Base-by-base conservation (phyloP, 2,329 filamentous ascomycete genomes). In the Epichloe coenophiala region DNA sequence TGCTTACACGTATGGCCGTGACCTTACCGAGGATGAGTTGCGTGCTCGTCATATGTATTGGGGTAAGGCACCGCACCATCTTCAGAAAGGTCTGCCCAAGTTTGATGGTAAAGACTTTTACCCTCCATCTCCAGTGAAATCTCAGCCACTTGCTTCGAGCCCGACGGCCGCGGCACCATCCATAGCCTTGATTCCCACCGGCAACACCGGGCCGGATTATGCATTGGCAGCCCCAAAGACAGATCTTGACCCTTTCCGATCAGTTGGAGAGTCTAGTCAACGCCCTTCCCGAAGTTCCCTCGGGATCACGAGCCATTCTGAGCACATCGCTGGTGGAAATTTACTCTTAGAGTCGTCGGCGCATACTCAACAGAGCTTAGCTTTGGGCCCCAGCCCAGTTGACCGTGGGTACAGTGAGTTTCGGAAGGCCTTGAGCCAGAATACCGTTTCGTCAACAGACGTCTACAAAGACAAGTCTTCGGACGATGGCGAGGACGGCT, bases 41-140 rank as follows among this genome's bases (percentile, higher is more conserved):
- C 73, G 74, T 49, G 77, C 80, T 54, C 74, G 79, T 43, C 72
- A 75, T 54, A 64, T 81, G 55, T 83, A 80, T 60, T 83, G 78
- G 77, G 78, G 76, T 9, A 74, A 76, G 42, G 72, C 75, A 15
- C 72, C 78, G 41, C 69, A 65, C 33, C 70, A 73, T 55, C 68
- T 70, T 12, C 68, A 74, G 46, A 70, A 67, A 36, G 76, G 77
- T 2, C 65, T 82, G 40, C 79, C 80, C 36, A 82, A 79, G 61
- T 84, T 80, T 57, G 79, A 83, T 56, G 79, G 80, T 23, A 81
- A 79, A 60, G 72, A 82, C 59, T 83, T 83, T 56, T 83, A 81
- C 54, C 76, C 74, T 33, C 66, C 76, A 3, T 81, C 78, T 0
- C 76, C 77, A 1, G 60, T 43, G 27, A 56, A 55, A 21, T 44